Evolutionary conservation across 169 alveolate species (phyloP).

Genomic region (Sarcocystis neurona): DNA sequence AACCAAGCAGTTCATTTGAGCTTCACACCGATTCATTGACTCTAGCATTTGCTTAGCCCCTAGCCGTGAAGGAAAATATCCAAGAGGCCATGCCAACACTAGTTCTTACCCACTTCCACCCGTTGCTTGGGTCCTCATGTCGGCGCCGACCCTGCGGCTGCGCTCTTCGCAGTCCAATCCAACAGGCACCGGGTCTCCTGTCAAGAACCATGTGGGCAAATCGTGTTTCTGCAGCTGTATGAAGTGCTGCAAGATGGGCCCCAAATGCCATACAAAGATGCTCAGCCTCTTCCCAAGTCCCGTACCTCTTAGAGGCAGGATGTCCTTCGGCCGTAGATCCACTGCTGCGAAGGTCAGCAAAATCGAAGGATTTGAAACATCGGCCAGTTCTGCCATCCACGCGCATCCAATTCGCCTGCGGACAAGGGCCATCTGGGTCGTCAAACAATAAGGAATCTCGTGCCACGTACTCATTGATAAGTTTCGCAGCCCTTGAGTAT

Average conservation of each 20-base stretch:
- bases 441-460: not conserved
- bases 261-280: conserved; percentile 12
- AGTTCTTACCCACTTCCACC: conserved; percentile 40
- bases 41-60: too few relatives aligned
- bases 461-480: conserved; percentile 22
- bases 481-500: conserved; percentile 15
- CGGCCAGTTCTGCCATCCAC: conserved; percentile 15
- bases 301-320: not conserved
- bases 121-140: not conserved
- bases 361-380: conserved; percentile 30
- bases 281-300: conserved; percentile 31
- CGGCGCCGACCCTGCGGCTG: conserved; percentile 3
- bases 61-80: not conserved
- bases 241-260: conserved; percentile 11
- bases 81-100: too few relatives aligned
- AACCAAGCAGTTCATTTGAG: too few relatives aligned
- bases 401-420: conserved; percentile 28
- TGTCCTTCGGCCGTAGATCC: not conserved
- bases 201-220: conserved; percentile 38
- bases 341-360: not conserved
- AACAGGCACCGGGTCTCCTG: conserved; percentile 14
- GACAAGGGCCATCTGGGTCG: conserved; percentile 6
- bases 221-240: conserved; percentile 6
- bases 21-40: too few relatives aligned
- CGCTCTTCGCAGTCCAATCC: conserved; percentile 18